Evolutionary conservation across 1,284 basidiomycete species (phyloP).

Genomic region (Cryptococcus maquisensis): DNA sequence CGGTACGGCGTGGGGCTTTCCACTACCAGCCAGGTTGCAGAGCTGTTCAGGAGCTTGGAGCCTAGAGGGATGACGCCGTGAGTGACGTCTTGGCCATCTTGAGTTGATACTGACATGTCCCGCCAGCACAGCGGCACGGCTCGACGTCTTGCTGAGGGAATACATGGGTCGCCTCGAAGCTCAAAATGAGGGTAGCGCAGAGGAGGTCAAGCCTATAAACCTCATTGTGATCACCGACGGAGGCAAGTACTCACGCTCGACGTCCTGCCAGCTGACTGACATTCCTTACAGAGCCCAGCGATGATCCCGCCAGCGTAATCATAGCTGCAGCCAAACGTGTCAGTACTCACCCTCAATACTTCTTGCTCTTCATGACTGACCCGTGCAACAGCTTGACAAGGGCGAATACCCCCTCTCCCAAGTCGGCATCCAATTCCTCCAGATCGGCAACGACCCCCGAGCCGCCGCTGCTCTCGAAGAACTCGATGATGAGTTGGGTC

Average conservation of each 20-base stretch:
- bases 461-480: constrained; percentile 41
- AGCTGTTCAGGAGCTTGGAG: constrained; percentile 40
- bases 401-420: constrained; percentile 46
- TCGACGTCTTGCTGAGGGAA: constrained; percentile 39
- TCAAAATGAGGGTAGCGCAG: constrained; percentile 2
- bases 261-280: not conserved
- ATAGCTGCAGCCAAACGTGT: constrained; percentile 29
- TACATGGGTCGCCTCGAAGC: constrained; percentile 42
- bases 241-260: constrained; percentile 20
- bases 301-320: constrained; percentile 40
- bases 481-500: constrained; percentile 42
- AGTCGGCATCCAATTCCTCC: constrained; percentile 49
- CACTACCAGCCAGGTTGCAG: constrained; percentile 29
- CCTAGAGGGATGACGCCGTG: constrained; percentile 43
- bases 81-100: constrained; percentile 8
- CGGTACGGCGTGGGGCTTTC: constrained; percentile 21
- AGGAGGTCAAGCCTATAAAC: constrained; percentile 38
- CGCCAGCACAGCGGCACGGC: constrained; percentile 31
- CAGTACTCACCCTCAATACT: constrained; percentile 5
- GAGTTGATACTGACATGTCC: not conserved
- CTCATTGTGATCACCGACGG: constrained; percentile 44
- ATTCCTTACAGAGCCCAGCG: constrained; percentile 22
- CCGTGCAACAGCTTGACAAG: constrained; percentile 37
- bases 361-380: not conserved
- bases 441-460: constrained; percentile 43